Conservation (phyloP, 1,284 basidiomycete species). For the Sanguinoderma infundibulare region DNA sequence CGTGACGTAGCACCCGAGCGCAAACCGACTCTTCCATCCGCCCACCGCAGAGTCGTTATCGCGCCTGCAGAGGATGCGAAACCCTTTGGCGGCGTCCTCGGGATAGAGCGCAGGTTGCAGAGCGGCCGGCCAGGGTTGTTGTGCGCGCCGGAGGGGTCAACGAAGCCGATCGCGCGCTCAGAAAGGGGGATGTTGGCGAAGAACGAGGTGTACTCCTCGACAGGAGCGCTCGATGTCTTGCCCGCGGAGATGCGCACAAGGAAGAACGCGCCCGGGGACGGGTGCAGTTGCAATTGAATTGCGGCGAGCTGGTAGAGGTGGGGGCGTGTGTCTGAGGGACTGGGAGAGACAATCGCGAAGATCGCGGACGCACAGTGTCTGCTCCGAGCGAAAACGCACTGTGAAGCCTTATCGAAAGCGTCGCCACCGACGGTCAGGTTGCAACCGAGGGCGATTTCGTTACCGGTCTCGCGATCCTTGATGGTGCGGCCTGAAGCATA, state of each 20-base stretch:
- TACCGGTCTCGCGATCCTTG: constrained; percentile 74
- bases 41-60: constrained; percentile 51
- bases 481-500: constrained; percentile 78
- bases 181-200: constrained; percentile 47
- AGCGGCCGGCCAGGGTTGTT: constrained; percentile 93
- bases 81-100: constrained; percentile 39
- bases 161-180: constrained; percentile 74
- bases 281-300: constrained; percentile 53
- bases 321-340: neutral
- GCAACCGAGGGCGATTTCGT: constrained; percentile 64
- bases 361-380: constrained; percentile 40
- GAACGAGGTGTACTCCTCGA: constrained; percentile 62
- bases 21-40: constrained; percentile 67
- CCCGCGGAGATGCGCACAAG: constrained; percentile 49
- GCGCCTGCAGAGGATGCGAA: constrained; percentile 82
- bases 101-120: constrained; percentile 78
- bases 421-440: constrained; percentile 64
- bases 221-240: constrained; percentile 47
- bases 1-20: constrained; percentile 95
- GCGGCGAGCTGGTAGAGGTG: constrained; percentile 45
- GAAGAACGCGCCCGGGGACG: constrained; percentile 57
- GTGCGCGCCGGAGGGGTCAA: constrained; percentile 85
- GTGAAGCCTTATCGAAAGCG: constrained; percentile 51
- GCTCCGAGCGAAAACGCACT: constrained; percentile 36
- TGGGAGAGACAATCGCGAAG: neutral